phyloP scores from a whole-genome alignment of 768 basidiomycete species.

The Collybia sordida region DNA sequence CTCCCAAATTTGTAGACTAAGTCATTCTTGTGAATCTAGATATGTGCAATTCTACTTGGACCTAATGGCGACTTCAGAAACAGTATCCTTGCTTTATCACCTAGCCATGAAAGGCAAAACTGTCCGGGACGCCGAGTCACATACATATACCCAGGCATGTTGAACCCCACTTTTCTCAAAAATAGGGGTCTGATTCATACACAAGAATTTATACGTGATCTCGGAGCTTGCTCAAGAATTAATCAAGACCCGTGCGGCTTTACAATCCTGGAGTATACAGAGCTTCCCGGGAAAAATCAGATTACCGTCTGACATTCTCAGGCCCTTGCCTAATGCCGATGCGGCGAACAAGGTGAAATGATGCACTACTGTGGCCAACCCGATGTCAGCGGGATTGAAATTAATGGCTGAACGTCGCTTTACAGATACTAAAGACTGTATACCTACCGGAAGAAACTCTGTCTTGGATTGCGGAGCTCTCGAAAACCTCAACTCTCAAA shows the following conservation, averaged over 20 bases:
- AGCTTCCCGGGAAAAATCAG: constrained; percentile 81
- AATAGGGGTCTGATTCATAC: too few species aligned
- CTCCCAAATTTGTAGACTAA: not conserved
- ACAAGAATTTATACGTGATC: constrained; percentile 82
- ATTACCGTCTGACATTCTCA: constrained; percentile 81
- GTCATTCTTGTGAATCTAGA: constrained; percentile 37
- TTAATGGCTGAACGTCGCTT: not conserved
- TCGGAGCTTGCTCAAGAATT: constrained; percentile 89
- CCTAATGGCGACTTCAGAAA: constrained; percentile 74
- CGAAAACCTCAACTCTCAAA: constrained; percentile 35
- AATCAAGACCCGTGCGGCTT: constrained; percentile 66
- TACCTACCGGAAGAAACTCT: constrained; percentile 66
- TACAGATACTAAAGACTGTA: constrained; percentile 62
- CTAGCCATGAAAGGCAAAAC: constrained; percentile 84
- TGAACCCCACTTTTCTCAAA: too few species aligned
- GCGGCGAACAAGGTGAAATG: constrained; percentile 57
- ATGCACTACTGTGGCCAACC: too few species aligned
- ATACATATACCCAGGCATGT: constrained; percentile 67
- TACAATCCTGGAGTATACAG: constrained; percentile 71
- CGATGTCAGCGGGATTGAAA: not conserved
- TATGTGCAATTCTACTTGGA: constrained; percentile 90
- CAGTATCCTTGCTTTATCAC: constrained; percentile 79
- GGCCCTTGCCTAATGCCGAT: constrained; percentile 64
- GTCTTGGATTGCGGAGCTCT: constrained; percentile 54
- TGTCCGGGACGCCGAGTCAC: constrained; percentile 74